Evolutionary conservation across 139 green algal species (phyloP).

Genomic region (Raphidocelis subcapitata): DNA sequence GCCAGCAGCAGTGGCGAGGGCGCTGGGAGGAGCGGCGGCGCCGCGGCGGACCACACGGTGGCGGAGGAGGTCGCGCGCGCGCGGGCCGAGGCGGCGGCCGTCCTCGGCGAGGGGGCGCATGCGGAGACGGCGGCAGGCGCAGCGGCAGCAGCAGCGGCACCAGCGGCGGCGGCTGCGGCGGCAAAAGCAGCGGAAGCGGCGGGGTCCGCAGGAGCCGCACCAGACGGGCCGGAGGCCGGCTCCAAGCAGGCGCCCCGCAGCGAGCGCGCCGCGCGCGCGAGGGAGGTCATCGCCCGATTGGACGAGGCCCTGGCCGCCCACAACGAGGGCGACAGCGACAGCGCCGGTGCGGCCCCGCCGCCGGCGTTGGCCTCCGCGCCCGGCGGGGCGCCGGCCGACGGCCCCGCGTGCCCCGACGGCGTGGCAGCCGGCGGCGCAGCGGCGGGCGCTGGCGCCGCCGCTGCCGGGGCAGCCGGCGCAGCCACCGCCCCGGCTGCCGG

Average conservation of each 20-base stretch:
- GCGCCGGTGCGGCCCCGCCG: neutral
- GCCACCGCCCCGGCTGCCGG: neutral
- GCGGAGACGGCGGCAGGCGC: neutral
- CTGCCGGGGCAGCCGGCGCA: neutral
- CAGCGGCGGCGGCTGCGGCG: neutral
- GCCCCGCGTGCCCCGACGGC: no score
- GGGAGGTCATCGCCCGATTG: constrained; percentile 53
- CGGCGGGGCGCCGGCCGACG: no score
- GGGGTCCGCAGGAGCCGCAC: constrained; percentile 31
- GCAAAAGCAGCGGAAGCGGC: neutral
- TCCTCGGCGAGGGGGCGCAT: neutral
- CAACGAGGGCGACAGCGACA: neutral
- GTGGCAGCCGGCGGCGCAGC: neutral
- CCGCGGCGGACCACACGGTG: no score
- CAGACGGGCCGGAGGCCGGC: constrained; percentile 43
- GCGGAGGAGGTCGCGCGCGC: no score
- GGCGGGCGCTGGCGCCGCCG: no score
- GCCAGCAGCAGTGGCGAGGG: no score
- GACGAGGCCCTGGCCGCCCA: constrained; percentile 25
- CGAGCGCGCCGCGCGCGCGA: constrained; percentile 71
- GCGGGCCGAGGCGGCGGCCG: neutral
- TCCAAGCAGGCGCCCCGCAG: no score
- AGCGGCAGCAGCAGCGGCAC: neutral
- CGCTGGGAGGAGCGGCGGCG: no score
- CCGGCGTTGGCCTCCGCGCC: neutral